These are phyloP conservation scores for Starmerella vitae DNA, from an alignment of 805 yeast genomes.

Conservation along the genomic window DNA sequence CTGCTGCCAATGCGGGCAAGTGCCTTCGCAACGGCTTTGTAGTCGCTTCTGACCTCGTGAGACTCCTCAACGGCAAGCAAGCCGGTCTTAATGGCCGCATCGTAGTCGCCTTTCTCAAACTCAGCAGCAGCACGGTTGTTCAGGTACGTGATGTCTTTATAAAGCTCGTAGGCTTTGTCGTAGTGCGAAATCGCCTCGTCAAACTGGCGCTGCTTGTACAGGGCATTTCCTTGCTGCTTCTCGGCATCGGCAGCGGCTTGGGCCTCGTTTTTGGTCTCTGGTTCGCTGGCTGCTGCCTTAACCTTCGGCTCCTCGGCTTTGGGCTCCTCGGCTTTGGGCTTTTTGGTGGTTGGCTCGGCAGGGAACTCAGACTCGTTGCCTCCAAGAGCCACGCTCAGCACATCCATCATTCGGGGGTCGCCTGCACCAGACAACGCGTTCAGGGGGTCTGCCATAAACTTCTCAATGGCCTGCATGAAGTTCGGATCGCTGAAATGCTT, in stretches of 20 bases:
- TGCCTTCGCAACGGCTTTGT: conserved; percentile 81
- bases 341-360: conserved; percentile 17
- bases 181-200: conserved; percentile 85
- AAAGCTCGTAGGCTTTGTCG: conserved; percentile 69
- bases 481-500: conserved; percentile 78
- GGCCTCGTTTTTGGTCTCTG: conserved; percentile 20
- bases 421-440: conserved; percentile 45
- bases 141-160: conserved; percentile 78
- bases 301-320: conserved; percentile 20
- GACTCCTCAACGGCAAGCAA: conserved; percentile 76
- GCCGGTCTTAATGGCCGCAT: conserved; percentile 70
- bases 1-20: conserved; percentile 81
- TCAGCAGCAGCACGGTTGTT: conserved; percentile 98
- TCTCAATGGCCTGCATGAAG: conserved; percentile 52
- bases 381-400: conserved; percentile 76
- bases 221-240: conserved; percentile 73
- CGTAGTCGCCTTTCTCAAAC: conserved; percentile 86
- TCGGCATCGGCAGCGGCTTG: conserved; percentile 33
- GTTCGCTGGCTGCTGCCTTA: conserved; percentile 18
- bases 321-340: conserved; percentile 17
- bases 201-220: conserved; percentile 76
- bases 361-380: conserved; percentile 24
- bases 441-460: conserved; percentile 52
- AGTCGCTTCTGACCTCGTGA: conserved; percentile 80
- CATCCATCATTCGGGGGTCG: conserved; percentile 70